Percentiles rank a stretch among this genome's conserved stretches.
These are phyloP conservation scores for Pseudonectria buxi DNA, from an alignment of 2,329 filamentous ascomycete genomes.

Conservation along the genomic window DNA sequence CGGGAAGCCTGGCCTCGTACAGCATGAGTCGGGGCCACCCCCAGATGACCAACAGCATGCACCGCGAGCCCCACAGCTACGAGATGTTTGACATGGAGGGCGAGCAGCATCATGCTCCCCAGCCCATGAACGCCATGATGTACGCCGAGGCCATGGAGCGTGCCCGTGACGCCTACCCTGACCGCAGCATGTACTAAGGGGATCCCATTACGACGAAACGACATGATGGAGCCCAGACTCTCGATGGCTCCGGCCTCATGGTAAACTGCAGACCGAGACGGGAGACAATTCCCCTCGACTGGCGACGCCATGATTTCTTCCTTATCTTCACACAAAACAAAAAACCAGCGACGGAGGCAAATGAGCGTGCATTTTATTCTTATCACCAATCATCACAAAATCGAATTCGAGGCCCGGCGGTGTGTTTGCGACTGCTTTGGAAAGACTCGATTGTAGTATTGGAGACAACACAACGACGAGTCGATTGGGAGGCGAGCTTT, in stretches of 20 bases:
- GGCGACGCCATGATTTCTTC: too few species aligned
- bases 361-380: constrained; percentile 13
- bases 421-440: constrained; percentile 6
- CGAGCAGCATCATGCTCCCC: constrained; percentile 18
- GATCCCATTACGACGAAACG: constrained; percentile 7
- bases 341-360: constrained; percentile 14
- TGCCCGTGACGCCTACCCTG: constrained; percentile 32
- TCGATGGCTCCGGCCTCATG: too few species aligned
- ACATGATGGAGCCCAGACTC: constrained; percentile 1
- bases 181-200: constrained; percentile 36
- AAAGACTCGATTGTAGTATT: constrained; percentile 4
- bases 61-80: constrained; percentile 32
- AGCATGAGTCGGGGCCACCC: constrained; percentile 24
- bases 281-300: too few species aligned
- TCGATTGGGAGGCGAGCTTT: constrained; percentile 1
- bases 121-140: constrained; percentile 25
- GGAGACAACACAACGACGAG: too few species aligned
- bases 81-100: constrained; percentile 43
- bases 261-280: too few species aligned
- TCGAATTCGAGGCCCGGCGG: constrained; percentile 4
- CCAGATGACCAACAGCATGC: constrained; percentile 20
- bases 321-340: constrained; percentile 1
- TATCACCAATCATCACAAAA: not conserved
- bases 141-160: constrained; percentile 38
- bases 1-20: constrained; percentile 26